Evolutionary conservation across 768 basidiomycete genomes (phyloP), one percentile per base, ranked within the genome.

Genomic region (Mycena chlorophos): DNA sequence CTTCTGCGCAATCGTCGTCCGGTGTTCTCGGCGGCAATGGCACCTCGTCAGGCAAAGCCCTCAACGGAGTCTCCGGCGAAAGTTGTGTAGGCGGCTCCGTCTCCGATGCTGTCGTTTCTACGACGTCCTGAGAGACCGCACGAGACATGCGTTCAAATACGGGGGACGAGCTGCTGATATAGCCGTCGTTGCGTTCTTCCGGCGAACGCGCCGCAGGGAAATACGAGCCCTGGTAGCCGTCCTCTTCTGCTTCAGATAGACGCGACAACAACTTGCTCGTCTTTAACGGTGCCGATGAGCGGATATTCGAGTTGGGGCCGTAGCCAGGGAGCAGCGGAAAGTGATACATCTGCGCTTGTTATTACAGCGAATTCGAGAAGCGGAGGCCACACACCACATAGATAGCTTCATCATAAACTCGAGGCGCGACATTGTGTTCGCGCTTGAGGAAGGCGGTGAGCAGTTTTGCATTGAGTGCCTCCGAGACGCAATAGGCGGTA

Each of bases 241-340:
- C 80, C 65, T 95, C 94, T 67, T 98, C 94, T 5, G 88, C 93
- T 66, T 94, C 88, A 2, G 90, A 89, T 56, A 95, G 80, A 27
- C 81, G 83, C 23, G 83, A 78, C 5, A 88, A 72, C 31, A 86
- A 84, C 40, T 84, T 83, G 22, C 79, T 78, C 6, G 78, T 75
- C 3, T 75, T 72, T 4, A 75, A 68, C 12, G 86, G 81, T 3
- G 79, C 84, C 0, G 91, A 92, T 0, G 91, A 94, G n/a, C 95
- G 88, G 25, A 97, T 75, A 56, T 89, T 92, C 2, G 88, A 85
- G 38, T 86, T 83, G 1, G 89, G 88, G 0, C 89, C 88, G 64
- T 98, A 98, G 0, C 95, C 95, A 6, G 95, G 92, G 16, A 97
- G 78, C 3, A 98, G 77, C 2, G 95, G 95, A 0, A 96, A 78